Base-by-base conservation (phyloP, 257 asterid species). In the Schizonepeta tenuifolia region DNA sequence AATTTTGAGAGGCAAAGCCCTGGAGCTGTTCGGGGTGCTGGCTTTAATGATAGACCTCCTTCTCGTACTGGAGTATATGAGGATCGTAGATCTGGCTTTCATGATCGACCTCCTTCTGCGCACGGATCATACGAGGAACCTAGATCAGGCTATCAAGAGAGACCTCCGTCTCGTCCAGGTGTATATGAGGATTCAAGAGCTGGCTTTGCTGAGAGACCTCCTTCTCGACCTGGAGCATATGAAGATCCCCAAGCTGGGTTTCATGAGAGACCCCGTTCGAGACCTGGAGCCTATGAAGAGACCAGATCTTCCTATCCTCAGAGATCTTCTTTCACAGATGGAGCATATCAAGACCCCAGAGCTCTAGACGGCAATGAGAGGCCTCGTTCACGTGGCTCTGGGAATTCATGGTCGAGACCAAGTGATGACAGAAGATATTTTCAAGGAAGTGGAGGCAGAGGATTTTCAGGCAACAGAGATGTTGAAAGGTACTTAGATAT, bases 391-490 rank as follows among this genome's bases (percentile, higher is more conserved):
- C 98, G 88, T 69, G 97, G 99, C 71, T 53, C 86, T 64, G 83
- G 59, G 68, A 90, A 87, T 85, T 81, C 92, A 55, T 83, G 88
- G 89, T 14, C 85, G 35, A 86, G 88, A 61, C 79, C 84, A 11
- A 71, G 77, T 72, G 96, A 94, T 11, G 97, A 87, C 62, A 84
- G 92, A 78, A 87, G 98, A 80, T 71, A 74, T 54, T 66, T 51
- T 77, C 94, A 87, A 79, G 95, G 96, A 75, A 91, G 91, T 64
- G 93, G 97, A 26, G 91, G 86, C 36, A 78, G 96, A 86, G 98
- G 96, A 70, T 92, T 81, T 77, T 56, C 78, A 69, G 89, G 91
- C 73, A 82, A 65, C 85, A 88, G 98, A 78, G 97, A 92, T 38
- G 54, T 67, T 49, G 92, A 86, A 65, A 91, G 99, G 99, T 94